Evolutionary conservation across 164 flowering plant species (phyloP).

Genomic region (Liquidambar formosana): DNA sequence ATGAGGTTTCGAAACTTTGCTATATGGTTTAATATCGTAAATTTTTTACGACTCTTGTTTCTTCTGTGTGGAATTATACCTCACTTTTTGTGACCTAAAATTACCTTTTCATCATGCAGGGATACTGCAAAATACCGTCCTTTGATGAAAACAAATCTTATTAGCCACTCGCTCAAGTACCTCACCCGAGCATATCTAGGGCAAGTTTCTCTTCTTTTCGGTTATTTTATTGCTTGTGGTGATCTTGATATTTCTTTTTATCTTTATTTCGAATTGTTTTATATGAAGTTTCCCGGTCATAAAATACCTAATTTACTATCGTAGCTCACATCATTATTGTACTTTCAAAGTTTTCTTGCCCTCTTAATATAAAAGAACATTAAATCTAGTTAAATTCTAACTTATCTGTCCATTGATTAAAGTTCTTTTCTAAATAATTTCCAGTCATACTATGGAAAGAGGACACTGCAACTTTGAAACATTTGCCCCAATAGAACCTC

Average conservation of each 20-base stretch:
- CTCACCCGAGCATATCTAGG: slow-evolving; percentile 69
- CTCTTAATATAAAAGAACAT: background rate
- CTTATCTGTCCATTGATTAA: background rate
- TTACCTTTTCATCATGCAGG: slow-evolving; percentile 31
- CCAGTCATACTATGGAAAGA: background rate
- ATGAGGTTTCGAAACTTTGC: no score
- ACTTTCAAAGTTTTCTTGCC: background rate
- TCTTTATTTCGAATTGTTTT: background rate
- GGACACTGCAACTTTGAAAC: background rate
- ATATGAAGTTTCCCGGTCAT: background rate
- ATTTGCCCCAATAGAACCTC: background rate
- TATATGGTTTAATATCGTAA: no score
- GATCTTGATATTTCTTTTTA: background rate
- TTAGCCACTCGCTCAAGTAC: slow-evolving; percentile 76
- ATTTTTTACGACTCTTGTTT: no score
- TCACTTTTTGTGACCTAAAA: slow-evolving; percentile 1
- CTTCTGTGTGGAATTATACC: no score
- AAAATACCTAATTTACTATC: background rate
- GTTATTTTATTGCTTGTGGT: background rate
- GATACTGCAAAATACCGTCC: slow-evolving; percentile 77
- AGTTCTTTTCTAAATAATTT: background rate
- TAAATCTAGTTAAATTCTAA: background rate
- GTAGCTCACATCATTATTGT: background rate
- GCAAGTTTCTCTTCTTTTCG: slow-evolving; percentile 36
- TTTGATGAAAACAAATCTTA: slow-evolving; percentile 68